phyloP scores from a whole-genome alignment of 345 rosid genomes.

The Arabis alpina region DNA sequence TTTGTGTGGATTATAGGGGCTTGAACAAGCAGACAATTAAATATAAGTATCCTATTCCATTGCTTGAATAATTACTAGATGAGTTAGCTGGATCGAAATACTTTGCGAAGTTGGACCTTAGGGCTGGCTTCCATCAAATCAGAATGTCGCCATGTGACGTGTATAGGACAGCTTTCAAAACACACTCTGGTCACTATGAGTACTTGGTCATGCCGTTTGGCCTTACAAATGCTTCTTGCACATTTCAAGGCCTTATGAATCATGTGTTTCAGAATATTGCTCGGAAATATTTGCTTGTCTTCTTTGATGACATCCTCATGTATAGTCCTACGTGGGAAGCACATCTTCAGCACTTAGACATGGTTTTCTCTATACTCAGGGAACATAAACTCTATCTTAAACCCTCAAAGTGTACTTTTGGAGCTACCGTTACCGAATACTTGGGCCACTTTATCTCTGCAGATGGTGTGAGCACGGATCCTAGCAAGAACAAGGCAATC shows the following conservation, averaged over 20 bases:
- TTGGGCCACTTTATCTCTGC: conserved; percentile 1
- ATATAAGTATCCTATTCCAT: not conserved
- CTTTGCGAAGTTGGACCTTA: no score
- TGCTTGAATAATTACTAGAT: no score
- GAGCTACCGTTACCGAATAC: not conserved
- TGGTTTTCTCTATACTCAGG: not conserved
- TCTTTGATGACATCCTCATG: conserved; percentile 6
- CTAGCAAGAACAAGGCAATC: not conserved
- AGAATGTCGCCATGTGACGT: no score
- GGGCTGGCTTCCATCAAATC: no score
- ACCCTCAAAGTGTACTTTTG: not conserved
- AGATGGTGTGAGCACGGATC: not conserved
- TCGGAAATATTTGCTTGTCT: not conserved
- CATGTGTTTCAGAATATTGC: not conserved
- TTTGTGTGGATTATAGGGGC: not conserved
- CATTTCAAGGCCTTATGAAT: not conserved
- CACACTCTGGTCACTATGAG: not conserved
- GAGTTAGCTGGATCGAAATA: no score
- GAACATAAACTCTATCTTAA: not conserved
- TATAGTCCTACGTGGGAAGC: no score
- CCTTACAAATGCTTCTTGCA: not conserved
- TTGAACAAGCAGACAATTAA: not conserved
- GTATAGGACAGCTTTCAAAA: not conserved
- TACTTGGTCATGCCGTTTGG: not conserved
- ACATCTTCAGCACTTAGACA: not conserved